A percentile compares a stretch with the other conserved stretches of the same genome.
phyloP scores from a whole-genome alignment of 805 yeast genomes.

The Metschnikowia reukaufii region DNA sequence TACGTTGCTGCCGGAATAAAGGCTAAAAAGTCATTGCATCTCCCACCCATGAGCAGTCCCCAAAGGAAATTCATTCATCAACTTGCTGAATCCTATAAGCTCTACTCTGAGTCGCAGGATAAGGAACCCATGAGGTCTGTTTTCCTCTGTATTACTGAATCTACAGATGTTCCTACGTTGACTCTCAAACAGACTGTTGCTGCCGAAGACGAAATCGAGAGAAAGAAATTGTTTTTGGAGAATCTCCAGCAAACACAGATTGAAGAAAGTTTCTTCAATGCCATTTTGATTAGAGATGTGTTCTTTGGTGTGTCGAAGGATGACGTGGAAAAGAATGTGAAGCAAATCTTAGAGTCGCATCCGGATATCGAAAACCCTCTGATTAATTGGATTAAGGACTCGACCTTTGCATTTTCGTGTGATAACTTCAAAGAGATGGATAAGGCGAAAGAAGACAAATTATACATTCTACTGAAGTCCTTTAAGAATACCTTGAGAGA shows the following conservation, averaged over 20 bases:
- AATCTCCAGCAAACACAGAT: constrained; percentile 24
- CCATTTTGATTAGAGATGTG: constrained; percentile 53
- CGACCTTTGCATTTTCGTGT: constrained; percentile 43
- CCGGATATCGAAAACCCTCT: constrained; percentile 26
- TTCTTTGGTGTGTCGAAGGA: constrained; percentile 53
- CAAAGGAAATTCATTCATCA: constrained; percentile 74
- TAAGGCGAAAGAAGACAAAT: constrained; percentile 41
- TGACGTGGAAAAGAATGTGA: constrained; percentile 38
- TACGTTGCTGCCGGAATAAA: constrained; percentile 19
- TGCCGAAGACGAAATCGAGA: constrained; percentile 19
- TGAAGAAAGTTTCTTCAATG: constrained; percentile 46
- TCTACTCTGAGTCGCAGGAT: constrained; percentile 75
- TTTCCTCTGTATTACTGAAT: constrained; percentile 46
- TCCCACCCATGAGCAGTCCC: constrained; percentile 69
- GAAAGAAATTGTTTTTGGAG: constrained; percentile 24
- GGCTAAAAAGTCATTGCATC: constrained; percentile 48
- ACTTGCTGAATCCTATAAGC: constrained; percentile 55
- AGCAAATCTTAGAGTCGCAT: constrained; percentile 21
- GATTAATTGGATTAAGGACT: constrained; percentile 43
- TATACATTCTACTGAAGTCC: constrained; percentile 40
- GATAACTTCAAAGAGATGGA: constrained; percentile 33
- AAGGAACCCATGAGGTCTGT: constrained; percentile 78
- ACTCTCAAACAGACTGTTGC: constrained; percentile 47
- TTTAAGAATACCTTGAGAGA: constrained; percentile 35
- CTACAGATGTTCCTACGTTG: constrained; percentile 41